A percentile compares a stretch with the other conserved stretches of the same genome.
phyloP scores from a whole-genome alignment of 129 eudicot genomes.

The Tagetes erecta region DNA sequence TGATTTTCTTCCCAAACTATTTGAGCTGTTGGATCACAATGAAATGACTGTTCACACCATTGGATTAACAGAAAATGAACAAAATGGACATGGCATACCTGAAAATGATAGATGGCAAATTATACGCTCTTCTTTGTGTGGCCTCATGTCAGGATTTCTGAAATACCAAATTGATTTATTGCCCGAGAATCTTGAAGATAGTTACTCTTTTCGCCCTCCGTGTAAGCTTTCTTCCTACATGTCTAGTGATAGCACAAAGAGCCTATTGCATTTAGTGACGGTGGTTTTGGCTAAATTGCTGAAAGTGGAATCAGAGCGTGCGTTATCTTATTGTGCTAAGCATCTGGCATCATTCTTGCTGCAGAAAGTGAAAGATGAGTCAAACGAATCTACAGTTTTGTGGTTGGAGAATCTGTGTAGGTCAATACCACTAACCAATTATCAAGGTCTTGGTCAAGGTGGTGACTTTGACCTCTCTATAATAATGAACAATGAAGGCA shows the following conservation, averaged over 20 bases:
- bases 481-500: conserved; percentile 32
- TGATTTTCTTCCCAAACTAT: conserved; percentile 44
- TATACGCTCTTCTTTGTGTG: conserved; percentile 58
- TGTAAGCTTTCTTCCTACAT: conserved; percentile 31
- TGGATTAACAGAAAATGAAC: conserved; percentile 37
- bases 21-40: conserved; percentile 44
- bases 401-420: conserved; percentile 52
- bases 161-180: conserved; percentile 47
- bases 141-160: conserved; percentile 55
- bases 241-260: conserved; percentile 26
- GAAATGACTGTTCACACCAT: conserved; percentile 25
- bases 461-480: conserved; percentile 30
- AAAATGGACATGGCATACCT: conserved; percentile 38
- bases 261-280: conserved; percentile 34
- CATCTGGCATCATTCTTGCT: conserved; percentile 63
- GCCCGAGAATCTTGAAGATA: conserved; percentile 42
- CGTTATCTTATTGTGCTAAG: conserved; percentile 50
- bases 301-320: conserved; percentile 40
- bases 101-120: conserved; percentile 61
- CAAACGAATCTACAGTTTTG: conserved; percentile 36
- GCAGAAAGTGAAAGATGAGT: conserved; percentile 47
- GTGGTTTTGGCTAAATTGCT: conserved; percentile 46
- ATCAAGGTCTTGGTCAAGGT: conserved; percentile 34
- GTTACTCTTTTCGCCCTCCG: conserved; percentile 28
- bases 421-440: conserved; percentile 28